These are phyloP conservation scores for Sporisorium reilianum DNA, from an alignment of 1,284 basidiomycete species.

Conservation along the genomic window DNA sequence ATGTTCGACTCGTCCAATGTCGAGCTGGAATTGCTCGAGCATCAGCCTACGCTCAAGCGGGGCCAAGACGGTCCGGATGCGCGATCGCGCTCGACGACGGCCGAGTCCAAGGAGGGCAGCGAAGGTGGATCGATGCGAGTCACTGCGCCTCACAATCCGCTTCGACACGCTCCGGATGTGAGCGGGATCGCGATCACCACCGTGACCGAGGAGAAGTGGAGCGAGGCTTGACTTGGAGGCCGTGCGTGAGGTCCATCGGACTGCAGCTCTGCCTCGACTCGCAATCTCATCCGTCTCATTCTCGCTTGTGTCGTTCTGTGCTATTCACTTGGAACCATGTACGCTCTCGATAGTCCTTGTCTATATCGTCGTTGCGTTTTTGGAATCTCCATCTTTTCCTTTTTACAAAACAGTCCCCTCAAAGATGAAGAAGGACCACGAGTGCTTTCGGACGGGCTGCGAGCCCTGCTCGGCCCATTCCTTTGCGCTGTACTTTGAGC, in stretches of 20 bases:
- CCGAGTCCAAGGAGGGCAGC: constrained; percentile 1
- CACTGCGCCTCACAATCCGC: constrained; percentile 16
- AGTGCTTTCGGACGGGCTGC: constrained; percentile 34
- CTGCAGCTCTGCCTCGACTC: too few relatives aligned
- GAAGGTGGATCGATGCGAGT: background rate
- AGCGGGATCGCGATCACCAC: constrained; percentile 32
- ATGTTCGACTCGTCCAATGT: constrained; percentile 10
- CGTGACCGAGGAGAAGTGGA: constrained; percentile 31
- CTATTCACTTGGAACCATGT: too few relatives aligned
- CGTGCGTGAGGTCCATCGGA: too few relatives aligned
- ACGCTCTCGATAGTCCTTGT: background rate
- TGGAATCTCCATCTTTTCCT: background rate
- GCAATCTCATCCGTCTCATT: too few relatives aligned
- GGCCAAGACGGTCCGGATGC: constrained; percentile 12
- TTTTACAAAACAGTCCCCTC: constrained; percentile 21
- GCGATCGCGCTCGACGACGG: constrained; percentile 1
- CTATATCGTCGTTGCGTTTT: background rate
- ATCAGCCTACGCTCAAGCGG: constrained; percentile 14
- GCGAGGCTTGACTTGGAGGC: constrained; percentile 13
- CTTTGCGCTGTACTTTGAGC: constrained; percentile 25
- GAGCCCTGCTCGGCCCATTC: constrained; percentile 21
- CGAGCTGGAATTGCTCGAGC: constrained; percentile 19
- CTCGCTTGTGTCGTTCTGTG: too few relatives aligned
- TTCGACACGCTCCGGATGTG: constrained; percentile 23
- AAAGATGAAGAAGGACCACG: constrained; percentile 45